These are phyloP conservation scores for Coffea humblotiana DNA, from an alignment of 305 asterid genomes.

Conservation along the genomic window DNA sequence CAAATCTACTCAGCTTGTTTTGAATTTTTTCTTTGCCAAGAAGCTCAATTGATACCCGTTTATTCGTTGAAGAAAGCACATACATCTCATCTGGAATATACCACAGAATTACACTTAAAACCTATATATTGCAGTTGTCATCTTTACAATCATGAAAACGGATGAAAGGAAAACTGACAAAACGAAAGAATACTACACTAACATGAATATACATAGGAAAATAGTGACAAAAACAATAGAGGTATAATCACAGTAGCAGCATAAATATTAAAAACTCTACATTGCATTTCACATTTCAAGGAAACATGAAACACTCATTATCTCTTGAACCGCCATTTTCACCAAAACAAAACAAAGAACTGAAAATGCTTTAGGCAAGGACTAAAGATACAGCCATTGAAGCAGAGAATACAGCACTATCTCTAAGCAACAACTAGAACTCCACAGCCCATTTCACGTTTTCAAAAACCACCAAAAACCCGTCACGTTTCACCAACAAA, in stretches of 20 bases:
- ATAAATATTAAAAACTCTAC: background rate
- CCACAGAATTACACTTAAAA: slow-evolving; percentile 1
- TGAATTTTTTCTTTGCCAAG: slow-evolving; percentile 83
- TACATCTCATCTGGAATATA: slow-evolving; percentile 83
- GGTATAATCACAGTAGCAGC: background rate
- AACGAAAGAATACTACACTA: background rate
- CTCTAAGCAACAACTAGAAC: background rate
- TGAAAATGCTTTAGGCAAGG: background rate
- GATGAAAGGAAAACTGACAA: background rate
- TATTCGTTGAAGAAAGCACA: slow-evolving; percentile 90
- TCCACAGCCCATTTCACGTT: background rate
- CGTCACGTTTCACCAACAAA: background rate
- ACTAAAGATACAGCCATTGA: background rate
- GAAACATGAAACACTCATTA: background rate
- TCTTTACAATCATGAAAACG: background rate
- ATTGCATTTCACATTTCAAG: slow-evolving; percentile 1
- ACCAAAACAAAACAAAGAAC: background rate
- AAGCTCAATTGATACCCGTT: slow-evolving; percentile 76
- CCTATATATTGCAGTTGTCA: background rate
- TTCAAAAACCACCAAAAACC: background rate
- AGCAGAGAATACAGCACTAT: slow-evolving; percentile 9
- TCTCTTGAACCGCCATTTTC: background rate
- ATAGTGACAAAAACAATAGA: background rate
- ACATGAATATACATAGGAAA: background rate
- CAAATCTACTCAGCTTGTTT: slow-evolving; percentile 75